Evolutionary conservation across 164 flowering plant genomes (phyloP).

Genomic region (Tinospora cordifolia): DNA sequence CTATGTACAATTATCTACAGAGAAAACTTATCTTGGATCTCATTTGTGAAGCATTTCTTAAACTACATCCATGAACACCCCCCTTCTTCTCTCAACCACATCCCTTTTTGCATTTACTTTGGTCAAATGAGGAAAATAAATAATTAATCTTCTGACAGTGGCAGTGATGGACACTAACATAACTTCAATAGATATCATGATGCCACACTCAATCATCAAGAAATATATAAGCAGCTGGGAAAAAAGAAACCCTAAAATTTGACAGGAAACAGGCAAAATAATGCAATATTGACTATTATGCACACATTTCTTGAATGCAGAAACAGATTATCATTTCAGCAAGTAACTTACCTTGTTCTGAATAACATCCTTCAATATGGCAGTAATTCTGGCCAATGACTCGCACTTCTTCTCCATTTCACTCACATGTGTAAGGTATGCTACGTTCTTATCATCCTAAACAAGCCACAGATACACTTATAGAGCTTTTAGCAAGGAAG

Average conservation of each 20-base stretch:
- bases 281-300: not conserved
- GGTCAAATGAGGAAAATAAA: too few species aligned
- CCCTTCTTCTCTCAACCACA: too few species aligned
- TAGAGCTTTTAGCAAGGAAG: not conserved
- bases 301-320: slow-evolving; percentile 1
- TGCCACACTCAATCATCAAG: not conserved
- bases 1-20: too few species aligned
- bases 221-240: not conserved
- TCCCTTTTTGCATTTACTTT: too few species aligned
- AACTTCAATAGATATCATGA: too few species aligned
- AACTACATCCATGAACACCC: too few species aligned
- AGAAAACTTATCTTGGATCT: too few species aligned
- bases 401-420: slow-evolving; percentile 97
- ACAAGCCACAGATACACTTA: slow-evolving; percentile 5
- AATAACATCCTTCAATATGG: slow-evolving; percentile 83
- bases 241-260: not conserved
- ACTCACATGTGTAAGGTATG: slow-evolving; percentile 89
- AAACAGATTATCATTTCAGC: not conserved
- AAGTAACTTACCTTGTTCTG: slow-evolving; percentile 70
- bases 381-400: slow-evolving; percentile 69
- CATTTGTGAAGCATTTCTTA: too few species aligned
- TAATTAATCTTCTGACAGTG: too few species aligned
- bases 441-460: slow-evolving; percentile 94
- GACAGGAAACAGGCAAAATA: not conserved
- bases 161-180: too few species aligned